phyloP scores from a whole-genome alignment of 1,139 yeast species.

The Blastobotrys capitulatus region DNA sequence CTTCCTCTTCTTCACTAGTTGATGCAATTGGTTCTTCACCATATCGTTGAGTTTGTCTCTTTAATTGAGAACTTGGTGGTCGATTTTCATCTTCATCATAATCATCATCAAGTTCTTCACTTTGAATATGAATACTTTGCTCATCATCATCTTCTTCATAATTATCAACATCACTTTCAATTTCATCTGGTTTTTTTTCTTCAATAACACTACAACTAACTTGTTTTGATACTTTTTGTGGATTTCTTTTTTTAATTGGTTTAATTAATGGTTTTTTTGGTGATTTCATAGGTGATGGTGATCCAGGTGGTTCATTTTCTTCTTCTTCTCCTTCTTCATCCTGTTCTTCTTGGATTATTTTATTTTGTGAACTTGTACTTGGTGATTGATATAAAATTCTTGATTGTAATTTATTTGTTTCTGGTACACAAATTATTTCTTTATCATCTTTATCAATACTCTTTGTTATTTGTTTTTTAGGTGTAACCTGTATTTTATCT shows the following conservation, averaged over 20 bases:
- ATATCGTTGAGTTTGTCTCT: neutral
- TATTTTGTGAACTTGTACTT: neutral
- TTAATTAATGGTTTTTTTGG: neutral
- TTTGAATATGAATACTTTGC: too few relatives aligned
- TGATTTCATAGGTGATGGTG: neutral
- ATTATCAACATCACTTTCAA: neutral
- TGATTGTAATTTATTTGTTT: neutral
- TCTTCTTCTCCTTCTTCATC: too few relatives aligned
- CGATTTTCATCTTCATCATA: neutral
- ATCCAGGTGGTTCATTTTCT: neutral
- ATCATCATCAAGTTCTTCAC: neutral
- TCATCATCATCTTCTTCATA: neutral
- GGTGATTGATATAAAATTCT: neutral
- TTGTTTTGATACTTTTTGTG: neutral
- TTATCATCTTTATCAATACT: too few relatives aligned
- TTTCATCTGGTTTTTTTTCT: neutral
- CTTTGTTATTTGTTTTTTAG: too few relatives aligned
- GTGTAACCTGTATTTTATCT: too few relatives aligned
- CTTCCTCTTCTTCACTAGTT: neutral
- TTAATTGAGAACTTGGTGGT: neutral
- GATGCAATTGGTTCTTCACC: neutral
- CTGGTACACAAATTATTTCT: too few relatives aligned
- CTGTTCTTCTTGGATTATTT: too few relatives aligned
- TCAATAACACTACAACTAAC: neutral
- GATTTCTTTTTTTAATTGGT: neutral